Conservation (phyloP, 2,329 filamentous ascomycete species). For the Microcera coccophila region DNA sequence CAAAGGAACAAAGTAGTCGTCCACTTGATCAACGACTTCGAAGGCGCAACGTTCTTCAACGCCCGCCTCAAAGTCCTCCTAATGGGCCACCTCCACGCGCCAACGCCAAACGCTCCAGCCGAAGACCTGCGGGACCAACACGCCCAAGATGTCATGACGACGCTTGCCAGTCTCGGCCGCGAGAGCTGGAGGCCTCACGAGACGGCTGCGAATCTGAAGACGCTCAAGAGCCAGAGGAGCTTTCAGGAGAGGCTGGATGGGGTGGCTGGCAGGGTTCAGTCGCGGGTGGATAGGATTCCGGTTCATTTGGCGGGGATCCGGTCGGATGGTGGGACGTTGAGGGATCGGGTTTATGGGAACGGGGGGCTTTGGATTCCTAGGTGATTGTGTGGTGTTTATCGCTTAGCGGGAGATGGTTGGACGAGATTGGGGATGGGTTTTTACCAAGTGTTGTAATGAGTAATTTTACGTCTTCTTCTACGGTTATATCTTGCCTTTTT, state of each 20-base stretch:
- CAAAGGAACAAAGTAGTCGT: slow-evolving; percentile 49
- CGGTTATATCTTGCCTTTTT: no score
- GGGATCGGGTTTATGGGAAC: slow-evolving; percentile 47
- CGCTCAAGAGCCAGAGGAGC: slow-evolving; percentile 39
- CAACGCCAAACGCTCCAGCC: slow-evolving; percentile 14
- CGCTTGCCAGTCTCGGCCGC: slow-evolving; percentile 45
- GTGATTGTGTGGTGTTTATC: slow-evolving; percentile 28
- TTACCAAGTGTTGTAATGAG: no score
- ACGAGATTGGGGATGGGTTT: no score
- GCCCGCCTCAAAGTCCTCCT: slow-evolving; percentile 50
- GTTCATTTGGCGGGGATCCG: slow-evolving; percentile 57
- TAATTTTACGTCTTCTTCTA: no score
- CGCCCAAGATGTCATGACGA: slow-evolving; percentile 39
- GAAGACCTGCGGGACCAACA: slow-evolving; percentile 31
- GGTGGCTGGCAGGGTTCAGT: slow-evolving; percentile 48
- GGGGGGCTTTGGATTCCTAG: slow-evolving; percentile 47
- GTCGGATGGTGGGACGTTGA: slow-evolving; percentile 42
- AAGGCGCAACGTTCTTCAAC: slow-evolving; percentile 38
- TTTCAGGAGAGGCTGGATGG: slow-evolving; percentile 46
- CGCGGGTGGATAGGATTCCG: slow-evolving; percentile 54
- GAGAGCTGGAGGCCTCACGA: slow-evolving; percentile 42
- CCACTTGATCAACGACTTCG: slow-evolving; percentile 52
- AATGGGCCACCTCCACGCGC: slow-evolving; percentile 55
- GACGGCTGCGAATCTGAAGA: slow-evolving; percentile 37
- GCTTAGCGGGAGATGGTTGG: slow-evolving; percentile 23